Evolutionary conservation across 495 filamentous ascomycete species (phyloP).

Genomic region (Chaetomium fimeti): DNA sequence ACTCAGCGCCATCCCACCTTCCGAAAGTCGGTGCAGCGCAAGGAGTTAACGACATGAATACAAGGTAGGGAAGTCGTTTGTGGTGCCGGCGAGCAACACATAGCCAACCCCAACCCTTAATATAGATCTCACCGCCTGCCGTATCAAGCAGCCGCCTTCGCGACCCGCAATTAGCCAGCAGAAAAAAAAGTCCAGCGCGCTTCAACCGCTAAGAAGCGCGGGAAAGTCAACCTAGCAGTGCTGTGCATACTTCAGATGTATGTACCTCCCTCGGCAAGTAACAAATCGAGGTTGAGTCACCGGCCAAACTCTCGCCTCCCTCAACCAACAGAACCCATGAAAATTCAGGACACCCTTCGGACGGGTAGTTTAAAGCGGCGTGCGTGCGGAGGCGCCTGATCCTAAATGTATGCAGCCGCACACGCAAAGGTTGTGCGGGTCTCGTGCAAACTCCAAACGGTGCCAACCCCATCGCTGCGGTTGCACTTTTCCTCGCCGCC

Average conservation of each 20-base stretch:
- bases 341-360: neutral
- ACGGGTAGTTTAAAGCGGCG: neutral
- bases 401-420: constrained; percentile 5
- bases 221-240: no score
- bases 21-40: neutral
- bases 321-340: neutral
- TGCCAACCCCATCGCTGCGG: neutral
- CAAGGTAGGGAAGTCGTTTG: neutral
- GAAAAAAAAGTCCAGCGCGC: constrained; percentile 4
- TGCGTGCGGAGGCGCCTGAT: neutral
- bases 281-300: constrained; percentile 5
- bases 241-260: no score
- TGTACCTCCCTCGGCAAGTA: no score
- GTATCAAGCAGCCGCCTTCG: neutral
- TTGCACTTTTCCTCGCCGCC: neutral
- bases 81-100: no score
- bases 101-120: neutral
- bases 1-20: neutral
- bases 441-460: neutral
- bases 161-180: constrained; percentile 1
- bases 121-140: constrained; percentile 4
- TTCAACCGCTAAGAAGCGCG: neutral
- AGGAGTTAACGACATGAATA: neutral
- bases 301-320: neutral
- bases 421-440: neutral